These are phyloP conservation scores for Gaeumannomyces sp. DNA, from an alignment of 2,329 filamentous ascomycete genomes.

Conservation along the genomic window DNA sequence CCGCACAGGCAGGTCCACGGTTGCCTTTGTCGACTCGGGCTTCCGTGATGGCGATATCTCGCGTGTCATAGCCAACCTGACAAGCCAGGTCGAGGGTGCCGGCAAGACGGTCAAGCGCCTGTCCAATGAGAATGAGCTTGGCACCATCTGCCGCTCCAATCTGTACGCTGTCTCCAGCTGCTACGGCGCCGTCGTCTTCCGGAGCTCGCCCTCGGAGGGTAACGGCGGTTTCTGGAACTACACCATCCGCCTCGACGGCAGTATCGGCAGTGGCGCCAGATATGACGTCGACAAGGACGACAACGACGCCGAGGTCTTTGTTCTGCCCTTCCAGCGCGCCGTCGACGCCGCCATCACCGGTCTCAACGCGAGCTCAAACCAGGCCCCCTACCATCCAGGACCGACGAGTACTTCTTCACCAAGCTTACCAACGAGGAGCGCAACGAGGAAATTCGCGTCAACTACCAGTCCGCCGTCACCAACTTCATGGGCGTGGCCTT, in stretches of 20 bases:
- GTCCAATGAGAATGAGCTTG: conserved; percentile 22
- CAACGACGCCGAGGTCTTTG: conserved; percentile 73
- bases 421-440: conserved; percentile 62
- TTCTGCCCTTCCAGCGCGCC: conserved; percentile 69
- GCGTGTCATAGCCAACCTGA: conserved; percentile 58
- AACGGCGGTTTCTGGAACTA: conserved; percentile 72
- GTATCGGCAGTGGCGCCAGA: conserved; percentile 51
- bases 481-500: conserved; percentile 74
- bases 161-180: conserved; percentile 62
- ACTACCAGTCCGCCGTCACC: conserved; percentile 69
- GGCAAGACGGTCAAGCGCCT: conserved; percentile 38
- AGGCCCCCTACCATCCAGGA: conserved; percentile 12
- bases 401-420: conserved; percentile 70
- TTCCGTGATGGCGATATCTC: conserved; percentile 64
- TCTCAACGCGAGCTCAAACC: conserved; percentile 36
- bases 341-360: conserved; percentile 67
- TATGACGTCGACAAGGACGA: conserved; percentile 57
- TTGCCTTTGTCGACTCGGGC: conserved; percentile 76
- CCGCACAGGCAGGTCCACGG: conserved; percentile 53
- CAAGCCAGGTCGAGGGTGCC: conserved; percentile 46
- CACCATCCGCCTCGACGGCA: conserved; percentile 69
- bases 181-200: conserved; percentile 66
- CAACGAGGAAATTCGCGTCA: conserved; percentile 54
- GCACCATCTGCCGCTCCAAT: conserved; percentile 48
- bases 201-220: conserved; percentile 69